These are phyloP conservation scores for Epichloe typhina DNA, from an alignment of 2,329 filamentous ascomycete species.

Conservation along the genomic window DNA sequence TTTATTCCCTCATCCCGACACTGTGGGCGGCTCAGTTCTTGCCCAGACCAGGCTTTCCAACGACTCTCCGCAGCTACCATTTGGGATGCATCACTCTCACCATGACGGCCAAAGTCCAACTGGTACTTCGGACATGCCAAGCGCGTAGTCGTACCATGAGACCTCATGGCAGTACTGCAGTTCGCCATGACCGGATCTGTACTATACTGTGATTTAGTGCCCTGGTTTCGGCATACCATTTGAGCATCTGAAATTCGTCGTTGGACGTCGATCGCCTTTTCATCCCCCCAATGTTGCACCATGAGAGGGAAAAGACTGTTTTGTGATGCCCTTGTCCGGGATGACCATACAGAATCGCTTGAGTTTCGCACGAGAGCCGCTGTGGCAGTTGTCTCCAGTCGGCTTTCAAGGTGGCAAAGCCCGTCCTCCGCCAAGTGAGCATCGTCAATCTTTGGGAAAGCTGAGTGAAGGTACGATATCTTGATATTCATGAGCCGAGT, in stretches of 20 bases:
- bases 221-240: not conserved
- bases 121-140: not conserved
- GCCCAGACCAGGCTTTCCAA: conserved; percentile 1
- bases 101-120: not conserved
- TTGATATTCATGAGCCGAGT: conserved; percentile 38
- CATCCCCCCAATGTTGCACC: conserved; percentile 33
- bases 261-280: conserved; percentile 21
- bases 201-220: not conserved
- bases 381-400: conserved; percentile 37
- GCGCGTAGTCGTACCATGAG: not conserved
- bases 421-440: conserved; percentile 14
- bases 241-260: conserved; percentile 7
- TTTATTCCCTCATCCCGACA: not conserved
- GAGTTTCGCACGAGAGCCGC: conserved; percentile 38
- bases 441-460: conserved; percentile 28
- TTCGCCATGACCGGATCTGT: not conserved
- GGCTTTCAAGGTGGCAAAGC: conserved; percentile 30
- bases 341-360: conserved; percentile 37
- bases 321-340: conserved; percentile 21
- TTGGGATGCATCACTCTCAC: not conserved
- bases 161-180: not conserved
- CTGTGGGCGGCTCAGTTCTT: not conserved
- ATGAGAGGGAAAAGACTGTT: conserved; percentile 32
- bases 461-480: conserved; percentile 43
- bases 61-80: not conserved